Evolutionary conservation across 495 filamentous ascomycete genomes (phyloP).

Genomic region (Neurospora sublineolata): DNA sequence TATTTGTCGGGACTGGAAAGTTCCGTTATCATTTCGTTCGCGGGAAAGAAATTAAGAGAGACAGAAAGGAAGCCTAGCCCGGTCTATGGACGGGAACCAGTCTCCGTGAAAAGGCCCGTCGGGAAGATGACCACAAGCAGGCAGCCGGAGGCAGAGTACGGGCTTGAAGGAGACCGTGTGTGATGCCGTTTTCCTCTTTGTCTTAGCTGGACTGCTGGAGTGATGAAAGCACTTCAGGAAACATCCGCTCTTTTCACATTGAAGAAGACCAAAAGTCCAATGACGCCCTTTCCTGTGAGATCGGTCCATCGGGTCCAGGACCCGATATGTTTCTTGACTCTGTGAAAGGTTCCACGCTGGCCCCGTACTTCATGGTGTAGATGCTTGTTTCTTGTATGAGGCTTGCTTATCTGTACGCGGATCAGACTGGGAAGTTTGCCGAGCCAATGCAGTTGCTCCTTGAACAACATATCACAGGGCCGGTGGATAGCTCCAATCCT

Average conservation of each 20-base stretch:
- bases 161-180: background rate
- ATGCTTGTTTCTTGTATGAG: background rate
- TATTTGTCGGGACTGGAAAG: background rate
- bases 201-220: background rate
- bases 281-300: background rate
- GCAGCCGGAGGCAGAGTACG: background rate
- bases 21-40: background rate
- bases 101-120: background rate
- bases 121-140: background rate
- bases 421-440: background rate
- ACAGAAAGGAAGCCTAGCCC: background rate
- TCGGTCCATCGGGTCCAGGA: background rate
- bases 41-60: background rate
- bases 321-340: background rate
- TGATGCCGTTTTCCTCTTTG: background rate
- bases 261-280: background rate
- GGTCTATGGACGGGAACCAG: background rate
- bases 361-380: background rate
- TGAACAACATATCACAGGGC: background rate
- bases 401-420: background rate
- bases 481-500: background rate
- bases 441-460: background rate
- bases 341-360: background rate
- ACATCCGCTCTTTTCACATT: background rate
- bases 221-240: background rate